A percentile compares a stretch with the other conserved stretches of the same genome.
phyloP scores from a whole-genome alignment of 2,329 filamentous ascomycete genomes.

The Talaromyces sp. region DNA sequence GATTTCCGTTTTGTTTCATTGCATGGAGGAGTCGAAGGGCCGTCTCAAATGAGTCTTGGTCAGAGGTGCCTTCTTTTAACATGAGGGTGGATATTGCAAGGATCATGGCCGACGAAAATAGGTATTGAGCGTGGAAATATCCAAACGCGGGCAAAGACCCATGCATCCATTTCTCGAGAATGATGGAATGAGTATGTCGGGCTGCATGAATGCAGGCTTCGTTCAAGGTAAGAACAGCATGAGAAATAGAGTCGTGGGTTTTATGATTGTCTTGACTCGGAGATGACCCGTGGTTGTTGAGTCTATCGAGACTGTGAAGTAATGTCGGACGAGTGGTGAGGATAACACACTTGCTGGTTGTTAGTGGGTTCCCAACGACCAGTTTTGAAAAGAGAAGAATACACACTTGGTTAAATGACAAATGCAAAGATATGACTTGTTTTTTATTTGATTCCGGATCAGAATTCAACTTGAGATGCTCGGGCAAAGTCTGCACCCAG shows the following conservation, averaged over 20 bases:
- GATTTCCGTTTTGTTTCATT: slow-evolving; percentile 32
- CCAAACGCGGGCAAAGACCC: slow-evolving; percentile 34
- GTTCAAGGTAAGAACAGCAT: slow-evolving; percentile 30
- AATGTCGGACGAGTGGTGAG: not conserved
- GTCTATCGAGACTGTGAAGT: not conserved
- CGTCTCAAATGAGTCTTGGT: slow-evolving; percentile 27
- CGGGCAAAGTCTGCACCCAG: slow-evolving; percentile 34
- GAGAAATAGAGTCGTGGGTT: slow-evolving; percentile 18
- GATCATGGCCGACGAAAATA: slow-evolving; percentile 34
- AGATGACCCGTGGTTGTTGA: not conserved
- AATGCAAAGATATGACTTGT: slow-evolving; percentile 29
- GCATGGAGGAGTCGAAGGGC: slow-evolving; percentile 26
- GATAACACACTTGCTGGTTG: not conserved
- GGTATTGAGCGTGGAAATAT: slow-evolving; percentile 37
- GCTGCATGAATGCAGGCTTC: slow-evolving; percentile 37
- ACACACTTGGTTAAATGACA: slow-evolving; percentile 32
- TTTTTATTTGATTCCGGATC: slow-evolving; percentile 28
- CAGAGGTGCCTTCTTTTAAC: slow-evolving; percentile 25
- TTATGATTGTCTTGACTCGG: not conserved
- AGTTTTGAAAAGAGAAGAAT: not conserved
- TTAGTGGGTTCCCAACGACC: not conserved
- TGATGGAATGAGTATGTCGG: slow-evolving; percentile 31
- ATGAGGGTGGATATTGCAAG: slow-evolving; percentile 33
- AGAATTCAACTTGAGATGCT: slow-evolving; percentile 28
- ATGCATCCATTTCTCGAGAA: slow-evolving; percentile 34